These are phyloP conservation scores for Auricularia sp. DNA, from an alignment of 768 basidiomycete genomes.

Conservation along the genomic window DNA sequence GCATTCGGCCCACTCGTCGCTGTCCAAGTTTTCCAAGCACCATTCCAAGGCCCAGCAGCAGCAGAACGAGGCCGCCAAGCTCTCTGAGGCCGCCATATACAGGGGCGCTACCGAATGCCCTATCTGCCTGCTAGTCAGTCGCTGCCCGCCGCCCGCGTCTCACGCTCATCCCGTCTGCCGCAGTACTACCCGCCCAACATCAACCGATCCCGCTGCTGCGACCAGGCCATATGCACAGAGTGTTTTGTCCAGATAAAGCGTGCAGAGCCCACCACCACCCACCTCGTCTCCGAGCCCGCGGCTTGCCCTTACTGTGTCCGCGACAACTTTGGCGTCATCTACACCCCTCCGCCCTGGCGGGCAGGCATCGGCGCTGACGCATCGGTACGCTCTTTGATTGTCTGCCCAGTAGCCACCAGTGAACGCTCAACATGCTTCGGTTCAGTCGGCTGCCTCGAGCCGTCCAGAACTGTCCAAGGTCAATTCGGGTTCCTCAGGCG, in stretches of 20 bases:
- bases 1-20: slow-evolving; percentile 17
- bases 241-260: slow-evolving; percentile 99
- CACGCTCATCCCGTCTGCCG: slow-evolving; percentile 10
- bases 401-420: slow-evolving; percentile 1
- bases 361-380: slow-evolving; percentile 68
- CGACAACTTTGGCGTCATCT: slow-evolving; percentile 91
- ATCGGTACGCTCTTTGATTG: slow-evolving; percentile 35
- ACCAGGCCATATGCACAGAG: slow-evolving; percentile 97
- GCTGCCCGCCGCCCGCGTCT: slow-evolving; percentile 15
- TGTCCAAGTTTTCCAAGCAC: slow-evolving; percentile 23
- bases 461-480: slow-evolving; percentile 40
- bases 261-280: slow-evolving; percentile 85
- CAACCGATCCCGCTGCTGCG: slow-evolving; percentile 94
- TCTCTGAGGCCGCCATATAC: slow-evolving; percentile 72
- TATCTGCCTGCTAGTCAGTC: slow-evolving; percentile 88
- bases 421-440: not conserved
- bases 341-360: slow-evolving; percentile 73
- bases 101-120: slow-evolving; percentile 87
- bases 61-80: slow-evolving; percentile 54
- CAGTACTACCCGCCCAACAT: slow-evolving; percentile 98
- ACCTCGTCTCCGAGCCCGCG: slow-evolving; percentile 92
- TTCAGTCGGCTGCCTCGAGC: slow-evolving; percentile 22
- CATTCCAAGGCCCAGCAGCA: slow-evolving; percentile 43
- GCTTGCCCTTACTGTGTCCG: slow-evolving; percentile 98
- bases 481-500: slow-evolving; percentile 28